phyloP scores from a whole-genome alignment of 768 basidiomycete genomes.

The Strobilomyces confusus region DNA sequence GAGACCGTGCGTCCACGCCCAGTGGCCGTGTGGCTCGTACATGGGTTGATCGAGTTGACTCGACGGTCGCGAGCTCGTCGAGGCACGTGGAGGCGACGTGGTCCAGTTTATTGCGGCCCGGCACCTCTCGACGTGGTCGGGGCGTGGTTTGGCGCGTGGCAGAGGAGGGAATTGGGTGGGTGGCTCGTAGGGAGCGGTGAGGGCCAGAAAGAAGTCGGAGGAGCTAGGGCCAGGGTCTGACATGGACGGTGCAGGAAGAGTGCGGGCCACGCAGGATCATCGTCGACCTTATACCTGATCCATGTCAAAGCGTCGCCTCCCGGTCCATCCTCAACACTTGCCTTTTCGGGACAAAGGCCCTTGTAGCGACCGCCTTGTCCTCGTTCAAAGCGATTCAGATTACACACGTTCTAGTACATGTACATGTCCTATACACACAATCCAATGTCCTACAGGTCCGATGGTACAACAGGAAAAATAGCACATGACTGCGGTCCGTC shows the following conservation, averaged over 20 bases:
- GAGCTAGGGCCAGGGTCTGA: conserved; percentile 22
- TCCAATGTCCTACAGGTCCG: conserved; percentile 11
- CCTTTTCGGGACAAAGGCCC: conserved; percentile 32
- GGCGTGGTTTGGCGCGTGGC: conserved; percentile 14
- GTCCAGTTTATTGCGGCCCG: conserved; percentile 29
- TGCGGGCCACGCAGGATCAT: conserved; percentile 8
- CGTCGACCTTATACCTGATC: conserved; percentile 19
- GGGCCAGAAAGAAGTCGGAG: conserved; percentile 29
- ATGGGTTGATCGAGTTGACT: conserved; percentile 21
- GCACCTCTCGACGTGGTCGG: conserved; percentile 23
- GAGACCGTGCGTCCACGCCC: conserved; percentile 30
- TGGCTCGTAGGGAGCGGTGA: conserved; percentile 25
- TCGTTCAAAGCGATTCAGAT: conserved; percentile 3
- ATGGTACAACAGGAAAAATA: conserved; percentile 12
- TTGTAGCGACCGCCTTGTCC: conserved; percentile 21
- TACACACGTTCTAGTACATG: conserved; percentile 9
- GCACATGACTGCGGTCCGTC: neutral
- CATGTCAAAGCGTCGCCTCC: conserved; percentile 27
- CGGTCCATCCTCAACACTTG: conserved; percentile 28
- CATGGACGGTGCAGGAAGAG: conserved; percentile 8
- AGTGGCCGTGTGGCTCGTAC: conserved; percentile 31
- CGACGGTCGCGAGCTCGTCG: conserved; percentile 1
- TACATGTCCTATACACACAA: conserved; percentile 12
- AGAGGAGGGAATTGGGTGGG: neutral
- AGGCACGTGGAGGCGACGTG: neutral